These are phyloP conservation scores for Salix udensis DNA, from an alignment of 345 rosid genomes.

Conservation along the genomic window DNA sequence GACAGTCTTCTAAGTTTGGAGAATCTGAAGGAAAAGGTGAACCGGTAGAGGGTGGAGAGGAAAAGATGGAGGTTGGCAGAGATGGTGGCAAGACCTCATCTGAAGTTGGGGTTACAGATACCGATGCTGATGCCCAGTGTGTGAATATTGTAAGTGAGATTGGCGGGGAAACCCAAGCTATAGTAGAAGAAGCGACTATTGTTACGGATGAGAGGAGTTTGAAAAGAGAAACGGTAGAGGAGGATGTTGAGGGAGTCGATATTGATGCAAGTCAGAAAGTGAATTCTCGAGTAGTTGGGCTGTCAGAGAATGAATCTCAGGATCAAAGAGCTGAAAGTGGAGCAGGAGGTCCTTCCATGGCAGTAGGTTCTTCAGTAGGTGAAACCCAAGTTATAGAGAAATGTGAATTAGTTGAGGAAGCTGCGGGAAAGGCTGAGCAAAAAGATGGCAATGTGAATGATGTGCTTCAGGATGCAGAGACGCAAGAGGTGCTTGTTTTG, in stretches of 20 bases:
- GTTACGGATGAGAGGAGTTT: slow-evolving; percentile 3
- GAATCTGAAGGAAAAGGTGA: not conserved
- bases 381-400: slow-evolving; percentile 11
- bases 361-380: not conserved
- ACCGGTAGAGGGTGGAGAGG: not conserved
- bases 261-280: not conserved
- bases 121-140: not conserved
- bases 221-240: slow-evolving; percentile 11
- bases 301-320: slow-evolving; percentile 7
- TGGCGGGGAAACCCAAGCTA: slow-evolving; percentile 13
- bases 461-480: slow-evolving; percentile 12
- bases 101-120: not conserved
- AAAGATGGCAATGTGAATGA: slow-evolving; percentile 8
- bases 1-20: not conserved
- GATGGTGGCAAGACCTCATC: not conserved
- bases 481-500: slow-evolving; percentile 3
- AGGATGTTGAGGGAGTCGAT: not conserved
- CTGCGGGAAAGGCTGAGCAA: slow-evolving; percentile 8
- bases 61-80: not conserved
- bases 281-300: not conserved
- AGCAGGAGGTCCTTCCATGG: slow-evolving; percentile 6
- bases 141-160: not conserved
- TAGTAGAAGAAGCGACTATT: slow-evolving; percentile 2
- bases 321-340: slow-evolving; percentile 20
- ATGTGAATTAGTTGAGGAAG: slow-evolving; percentile 4